phyloP scores from a whole-genome alignment of 257 asterid genomes.

The Penstemon eatonii region DNA sequence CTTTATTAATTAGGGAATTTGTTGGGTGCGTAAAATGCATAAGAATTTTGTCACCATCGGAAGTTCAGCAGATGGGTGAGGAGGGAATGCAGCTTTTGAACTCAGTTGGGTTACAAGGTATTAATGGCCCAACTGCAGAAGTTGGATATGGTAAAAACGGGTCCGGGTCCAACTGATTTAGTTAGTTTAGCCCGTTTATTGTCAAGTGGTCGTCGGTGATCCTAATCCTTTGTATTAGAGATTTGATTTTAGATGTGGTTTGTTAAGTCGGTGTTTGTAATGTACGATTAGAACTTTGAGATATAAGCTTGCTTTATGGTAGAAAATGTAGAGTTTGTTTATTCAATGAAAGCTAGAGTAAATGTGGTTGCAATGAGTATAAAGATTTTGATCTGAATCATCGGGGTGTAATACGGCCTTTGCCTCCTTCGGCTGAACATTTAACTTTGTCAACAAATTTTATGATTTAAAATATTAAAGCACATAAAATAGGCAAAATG shows the following conservation, averaged over 20 bases:
- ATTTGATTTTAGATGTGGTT: conserved; percentile 28
- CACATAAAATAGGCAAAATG: too few species aligned
- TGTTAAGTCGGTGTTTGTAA: conserved; percentile 26
- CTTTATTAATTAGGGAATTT: conserved; percentile 57
- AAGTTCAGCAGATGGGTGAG: conserved; percentile 99
- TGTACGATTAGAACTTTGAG: conserved; percentile 24
- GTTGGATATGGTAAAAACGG: conserved; percentile 12
- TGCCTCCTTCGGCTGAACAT: too few species aligned
- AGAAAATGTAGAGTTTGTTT: too few species aligned
- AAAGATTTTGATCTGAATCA: too few species aligned
- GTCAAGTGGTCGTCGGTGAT: background rate
- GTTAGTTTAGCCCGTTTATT: background rate
- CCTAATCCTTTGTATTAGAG: background rate
- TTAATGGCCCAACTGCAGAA: conserved; percentile 25
- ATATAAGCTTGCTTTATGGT: too few species aligned
- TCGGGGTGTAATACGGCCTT: too few species aligned
- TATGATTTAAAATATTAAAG: too few species aligned
- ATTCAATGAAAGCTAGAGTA: conserved; percentile 3
- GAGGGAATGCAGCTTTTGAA: conserved; percentile 96
- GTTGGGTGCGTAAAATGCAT: conserved; percentile 94
- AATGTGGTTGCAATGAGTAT: background rate
- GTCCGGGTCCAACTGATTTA: conserved; percentile 24
- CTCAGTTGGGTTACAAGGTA: conserved; percentile 53
- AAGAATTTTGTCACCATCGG: conserved; percentile 83
- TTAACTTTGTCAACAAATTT: too few species aligned